phyloP scores from a whole-genome alignment of 2,329 filamentous ascomycete genomes.

The Simplicillium sp. region DNA sequence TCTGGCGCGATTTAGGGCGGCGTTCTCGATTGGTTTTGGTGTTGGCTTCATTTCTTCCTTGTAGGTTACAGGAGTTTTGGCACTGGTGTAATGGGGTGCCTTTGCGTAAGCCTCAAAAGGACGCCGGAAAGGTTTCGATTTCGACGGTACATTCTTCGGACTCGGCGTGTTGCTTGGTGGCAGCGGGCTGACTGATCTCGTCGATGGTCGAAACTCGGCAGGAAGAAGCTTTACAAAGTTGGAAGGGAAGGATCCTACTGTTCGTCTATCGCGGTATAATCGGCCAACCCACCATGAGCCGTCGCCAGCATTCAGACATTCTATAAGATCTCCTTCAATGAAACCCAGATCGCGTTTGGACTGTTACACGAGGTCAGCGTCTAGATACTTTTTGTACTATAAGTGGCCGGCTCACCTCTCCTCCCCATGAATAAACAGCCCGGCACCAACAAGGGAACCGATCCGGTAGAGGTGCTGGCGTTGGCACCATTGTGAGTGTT shows the following conservation, averaged over 20 bases:
- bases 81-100: constrained; percentile 55
- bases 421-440: constrained; percentile 88
- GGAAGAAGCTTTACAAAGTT: constrained; percentile 93
- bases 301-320: constrained; percentile 95
- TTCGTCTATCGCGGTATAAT: constrained; percentile 78
- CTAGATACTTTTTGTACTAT: background rate
- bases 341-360: constrained; percentile 93
- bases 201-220: constrained; percentile 67
- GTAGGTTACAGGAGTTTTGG: constrained; percentile 50
- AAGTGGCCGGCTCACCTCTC: constrained; percentile 48
- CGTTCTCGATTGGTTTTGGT: constrained; percentile 11
- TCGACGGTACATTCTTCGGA: constrained; percentile 32
- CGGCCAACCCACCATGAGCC: constrained; percentile 98
- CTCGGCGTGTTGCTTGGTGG: constrained; percentile 42
- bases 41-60: constrained; percentile 29
- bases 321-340: constrained; percentile 94
- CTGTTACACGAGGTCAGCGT: constrained; percentile 25
- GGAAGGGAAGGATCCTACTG: constrained; percentile 88
- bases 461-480: constrained; percentile 55
- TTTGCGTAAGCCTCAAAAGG: constrained; percentile 60
- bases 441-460: constrained; percentile 87
- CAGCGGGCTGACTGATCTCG: constrained; percentile 52
- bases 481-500: constrained; percentile 37
- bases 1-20: constrained; percentile 3
- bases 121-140: constrained; percentile 55